Evolutionary conservation across 2,329 filamentous ascomycete species (phyloP), one percentile per base, ranked within the genome.

Genomic region (Magnaporthiopsis rhizophila): DNA sequence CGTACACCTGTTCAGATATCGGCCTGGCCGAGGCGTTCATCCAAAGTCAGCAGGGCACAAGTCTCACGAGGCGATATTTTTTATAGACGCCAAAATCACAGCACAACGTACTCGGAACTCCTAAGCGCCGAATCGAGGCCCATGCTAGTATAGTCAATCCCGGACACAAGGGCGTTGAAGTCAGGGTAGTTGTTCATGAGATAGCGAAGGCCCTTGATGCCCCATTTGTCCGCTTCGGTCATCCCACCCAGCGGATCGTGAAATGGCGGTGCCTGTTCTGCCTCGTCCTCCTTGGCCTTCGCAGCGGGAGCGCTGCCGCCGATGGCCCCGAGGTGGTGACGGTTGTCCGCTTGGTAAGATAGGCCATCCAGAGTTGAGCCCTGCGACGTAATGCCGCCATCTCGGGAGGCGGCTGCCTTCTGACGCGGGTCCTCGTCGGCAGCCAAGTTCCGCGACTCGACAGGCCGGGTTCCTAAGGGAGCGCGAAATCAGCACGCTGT

Each of bases 101-200:
- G 28, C 13, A 56, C 28, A 21, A 74, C 85, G 74, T 79, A 88
- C 86, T 86, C 84, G 65, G 53, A 30, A 9, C 78, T 77, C 3
- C 56, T 53, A 2, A 63, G 83, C 81, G 62, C 75, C 77, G 88
- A 75, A 67, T 89, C 86, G 53, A 89, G 74, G 13, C 85, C 85
- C 53, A 89, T 75, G 12, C 78, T 76, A 59, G 74, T 77, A 13
- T 86, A 81, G 67, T 89, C 86, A 68, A 87, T 80, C 3, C 86
- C 86, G 59, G 81, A 80, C 13, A 87, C 78, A 70, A 87, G 79
- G 4, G 84, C 82, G 63, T 83, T 84, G 72, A 87, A 88, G 68
- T 87, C 84, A 18, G 84, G 82, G 67, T 83, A 86, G 71, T 83
- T 86, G 74, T 84, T 85, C 80, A 88, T 87, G 73, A 89, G 75